Conservation (phyloP, 352 stramenopile genomes). For the Pythium aristosporum region DNA sequence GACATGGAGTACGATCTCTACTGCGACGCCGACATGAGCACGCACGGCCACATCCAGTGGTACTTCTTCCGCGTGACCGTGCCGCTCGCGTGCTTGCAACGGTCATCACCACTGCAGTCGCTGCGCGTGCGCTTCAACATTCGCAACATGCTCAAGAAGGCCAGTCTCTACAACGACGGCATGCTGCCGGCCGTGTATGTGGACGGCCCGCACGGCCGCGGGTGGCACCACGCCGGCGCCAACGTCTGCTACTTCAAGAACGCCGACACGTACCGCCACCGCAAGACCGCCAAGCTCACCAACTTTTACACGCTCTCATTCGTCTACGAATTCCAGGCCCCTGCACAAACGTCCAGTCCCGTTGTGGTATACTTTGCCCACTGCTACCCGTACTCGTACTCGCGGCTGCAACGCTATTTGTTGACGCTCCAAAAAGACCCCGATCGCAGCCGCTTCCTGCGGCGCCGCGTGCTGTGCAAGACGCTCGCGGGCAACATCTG, state of each 20-base stretch:
- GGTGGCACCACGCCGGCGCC: slow-evolving; percentile 65
- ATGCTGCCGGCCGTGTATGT: slow-evolving; percentile 83
- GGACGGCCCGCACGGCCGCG: slow-evolving; percentile 24
- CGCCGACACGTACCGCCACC: slow-evolving; percentile 58
- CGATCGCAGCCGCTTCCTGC: slow-evolving; percentile 43
- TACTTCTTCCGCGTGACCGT: slow-evolving; percentile 79
- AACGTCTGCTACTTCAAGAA: slow-evolving; percentile 89
- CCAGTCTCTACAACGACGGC: slow-evolving; percentile 86
- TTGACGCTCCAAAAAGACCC: slow-evolving; percentile 56
- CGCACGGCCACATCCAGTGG: slow-evolving; percentile 85
- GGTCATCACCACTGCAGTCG: background rate
- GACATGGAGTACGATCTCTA: slow-evolving; percentile 78
- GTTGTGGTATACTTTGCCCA: slow-evolving; percentile 52
- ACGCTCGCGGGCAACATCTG: slow-evolving; percentile 85
- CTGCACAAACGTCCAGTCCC: background rate
- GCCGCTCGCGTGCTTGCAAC: slow-evolving; percentile 17
- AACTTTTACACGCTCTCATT: slow-evolving; percentile 81
- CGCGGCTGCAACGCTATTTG: slow-evolving; percentile 57
- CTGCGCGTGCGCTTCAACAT: slow-evolving; percentile 77
- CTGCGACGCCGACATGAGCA: slow-evolving; percentile 69
- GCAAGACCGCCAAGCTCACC: slow-evolving; percentile 41
- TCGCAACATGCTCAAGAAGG: slow-evolving; percentile 83
- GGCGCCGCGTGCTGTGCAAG: slow-evolving; percentile 68
- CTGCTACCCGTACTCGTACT: slow-evolving; percentile 88
- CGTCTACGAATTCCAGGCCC: slow-evolving; percentile 55